A percentile compares a stretch with the other conserved stretches of the same genome.
Conservation (phyloP, 306 rosid genomes). For the Potentilla sterilis region DNA sequence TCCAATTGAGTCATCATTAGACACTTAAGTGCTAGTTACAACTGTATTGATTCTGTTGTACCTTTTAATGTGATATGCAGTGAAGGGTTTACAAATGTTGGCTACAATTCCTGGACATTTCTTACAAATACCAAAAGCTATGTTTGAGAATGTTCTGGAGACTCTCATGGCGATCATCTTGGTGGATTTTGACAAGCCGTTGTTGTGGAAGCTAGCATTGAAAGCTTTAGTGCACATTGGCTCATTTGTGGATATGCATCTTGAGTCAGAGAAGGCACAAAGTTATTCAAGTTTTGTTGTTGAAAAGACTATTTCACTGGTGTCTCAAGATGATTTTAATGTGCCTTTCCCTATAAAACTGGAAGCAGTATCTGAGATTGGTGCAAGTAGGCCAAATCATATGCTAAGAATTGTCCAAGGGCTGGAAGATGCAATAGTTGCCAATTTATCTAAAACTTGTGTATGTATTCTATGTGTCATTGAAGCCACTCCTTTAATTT, state of each 20-base stretch:
- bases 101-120: constrained; percentile 64
- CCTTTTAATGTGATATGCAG: constrained; percentile 49
- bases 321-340: constrained; percentile 46
- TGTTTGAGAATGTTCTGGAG: constrained; percentile 59
- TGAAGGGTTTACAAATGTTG: constrained; percentile 75
- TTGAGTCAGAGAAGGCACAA: constrained; percentile 55
- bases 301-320: constrained; percentile 51
- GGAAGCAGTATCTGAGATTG: constrained; percentile 66
- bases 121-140: constrained; percentile 51
- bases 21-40: constrained; percentile 11
- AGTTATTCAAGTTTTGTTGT: constrained; percentile 57
- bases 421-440: constrained; percentile 55
- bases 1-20: neutral
- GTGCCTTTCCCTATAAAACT: constrained; percentile 66
- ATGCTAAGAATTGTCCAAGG: constrained; percentile 71
- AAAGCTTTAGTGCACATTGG: constrained; percentile 74
- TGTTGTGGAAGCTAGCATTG: constrained; percentile 66
- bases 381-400: constrained; percentile 60
- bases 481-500: neutral
- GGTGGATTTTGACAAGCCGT: constrained; percentile 42
- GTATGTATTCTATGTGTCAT: constrained; percentile 28
- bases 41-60: constrained; percentile 14
- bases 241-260: constrained; percentile 46
- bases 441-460: constrained; percentile 50
- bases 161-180: constrained; percentile 66